Conservation (phyloP, 192 early-diverging fungal species). For the Rhizophlyctis rosea region DNA sequence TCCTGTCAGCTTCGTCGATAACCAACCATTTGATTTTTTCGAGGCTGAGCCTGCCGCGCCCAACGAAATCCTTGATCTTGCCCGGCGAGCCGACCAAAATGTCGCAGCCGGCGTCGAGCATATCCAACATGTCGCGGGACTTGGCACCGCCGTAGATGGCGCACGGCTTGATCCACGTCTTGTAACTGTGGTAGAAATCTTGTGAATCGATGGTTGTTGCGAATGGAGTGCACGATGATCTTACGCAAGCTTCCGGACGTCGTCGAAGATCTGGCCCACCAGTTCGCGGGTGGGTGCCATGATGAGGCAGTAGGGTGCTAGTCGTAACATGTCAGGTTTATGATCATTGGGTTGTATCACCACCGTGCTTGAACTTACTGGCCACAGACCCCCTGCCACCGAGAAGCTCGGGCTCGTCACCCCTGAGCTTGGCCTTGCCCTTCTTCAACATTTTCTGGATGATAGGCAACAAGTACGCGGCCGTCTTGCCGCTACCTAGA, state of each 20-base stretch:
- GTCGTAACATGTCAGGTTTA: conserved; percentile 2
- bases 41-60: conserved; percentile 80
- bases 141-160: conserved; percentile 90
- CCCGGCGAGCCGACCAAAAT: conserved; percentile 93
- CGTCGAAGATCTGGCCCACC: conserved; percentile 86
- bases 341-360: too few species aligned
- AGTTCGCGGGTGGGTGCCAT: conserved; percentile 94
- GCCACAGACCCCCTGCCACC: not conserved
- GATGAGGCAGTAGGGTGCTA: conserved; percentile 80
- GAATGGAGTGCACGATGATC: conserved; percentile 52
- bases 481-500: conserved; percentile 84
- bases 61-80: conserved; percentile 82
- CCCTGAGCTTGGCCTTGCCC: conserved; percentile 19
- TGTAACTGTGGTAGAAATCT: conserved; percentile 57
- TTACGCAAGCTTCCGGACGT: conserved; percentile 82
- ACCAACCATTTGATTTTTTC: conserved; percentile 42
- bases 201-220: not conserved
- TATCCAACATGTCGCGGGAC: conserved; percentile 85
- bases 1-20: conserved; percentile 92
- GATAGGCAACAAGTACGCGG: conserved; percentile 68
- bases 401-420: conserved; percentile 8
- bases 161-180: conserved; percentile 76
- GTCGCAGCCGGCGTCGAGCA: conserved; percentile 85
- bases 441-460: conserved; percentile 18
- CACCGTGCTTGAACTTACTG: too few species aligned